phyloP scores from a whole-genome alignment of 306 rosid genomes.

The Trifolium dubium region DNA sequence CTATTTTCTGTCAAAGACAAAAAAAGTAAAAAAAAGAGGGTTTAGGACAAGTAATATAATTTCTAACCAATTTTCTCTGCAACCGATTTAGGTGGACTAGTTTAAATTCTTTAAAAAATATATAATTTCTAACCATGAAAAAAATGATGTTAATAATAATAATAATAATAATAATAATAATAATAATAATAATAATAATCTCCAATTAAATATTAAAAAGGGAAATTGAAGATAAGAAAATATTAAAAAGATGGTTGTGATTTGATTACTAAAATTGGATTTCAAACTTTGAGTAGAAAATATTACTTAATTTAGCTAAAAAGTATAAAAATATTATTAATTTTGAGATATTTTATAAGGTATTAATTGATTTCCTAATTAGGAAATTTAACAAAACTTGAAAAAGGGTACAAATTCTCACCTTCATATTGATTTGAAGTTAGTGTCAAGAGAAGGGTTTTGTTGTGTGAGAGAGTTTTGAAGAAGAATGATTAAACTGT shows the following conservation, averaged over 20 bases:
- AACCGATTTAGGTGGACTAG: too few species aligned
- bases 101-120: too few species aligned
- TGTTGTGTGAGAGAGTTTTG: background rate
- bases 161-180: too few species aligned
- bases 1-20: conserved; percentile 61
- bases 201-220: background rate
- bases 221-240: background rate
- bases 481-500: background rate
- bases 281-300: background rate
- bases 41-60: background rate
- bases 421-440: conserved; percentile 45
- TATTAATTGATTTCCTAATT: background rate
- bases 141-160: background rate
- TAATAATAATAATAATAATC: background rate
- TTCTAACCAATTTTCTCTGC: too few species aligned
- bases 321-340: background rate
- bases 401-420: conserved; percentile 6
- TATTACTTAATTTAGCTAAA: background rate
- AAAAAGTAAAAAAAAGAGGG: background rate
- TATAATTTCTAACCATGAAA: conserved; percentile 21
- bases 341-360: background rate
- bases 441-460: background rate
- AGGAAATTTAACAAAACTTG: background rate
- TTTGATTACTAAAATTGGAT: background rate
- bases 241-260: background rate